A percentile compares a stretch with the other conserved stretches of the same genome.
Conservation (phyloP, 2,329 filamentous ascomycete species). For the Coniella lustricola region DNA sequence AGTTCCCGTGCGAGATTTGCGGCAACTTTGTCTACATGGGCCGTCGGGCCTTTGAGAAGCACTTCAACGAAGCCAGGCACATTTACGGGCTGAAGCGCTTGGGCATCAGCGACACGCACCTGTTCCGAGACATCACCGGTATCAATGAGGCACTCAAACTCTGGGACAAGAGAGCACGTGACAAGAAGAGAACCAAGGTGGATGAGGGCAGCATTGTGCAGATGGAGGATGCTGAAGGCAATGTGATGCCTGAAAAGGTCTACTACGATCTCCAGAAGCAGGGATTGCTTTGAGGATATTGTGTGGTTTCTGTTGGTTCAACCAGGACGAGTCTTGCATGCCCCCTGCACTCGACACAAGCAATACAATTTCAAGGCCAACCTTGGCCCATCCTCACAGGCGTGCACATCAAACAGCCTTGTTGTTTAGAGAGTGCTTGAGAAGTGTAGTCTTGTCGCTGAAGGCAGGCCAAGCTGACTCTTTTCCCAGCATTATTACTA, state of each 20-base stretch:
- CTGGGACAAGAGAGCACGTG: conserved; percentile 88
- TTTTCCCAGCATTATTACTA: no score
- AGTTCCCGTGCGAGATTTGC: conserved; percentile 93
- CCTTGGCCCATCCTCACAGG: no score
- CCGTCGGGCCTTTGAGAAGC: conserved; percentile 91
- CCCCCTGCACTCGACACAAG: no score
- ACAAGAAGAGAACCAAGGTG: conserved; percentile 70
- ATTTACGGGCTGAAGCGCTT: conserved; percentile 91
- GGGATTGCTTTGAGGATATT: conserved; percentile 61
- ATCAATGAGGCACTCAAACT: conserved; percentile 84
- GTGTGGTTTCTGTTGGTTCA: neutral
- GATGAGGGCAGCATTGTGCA: conserved; percentile 82
- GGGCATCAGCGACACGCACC: conserved; percentile 81
- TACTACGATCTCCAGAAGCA: conserved; percentile 94
- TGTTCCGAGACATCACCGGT: conserved; percentile 89
- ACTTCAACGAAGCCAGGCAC: conserved; percentile 91
- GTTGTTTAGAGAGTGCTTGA: no score
- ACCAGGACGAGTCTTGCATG: no score
- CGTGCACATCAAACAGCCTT: no score
- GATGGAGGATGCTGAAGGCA: conserved; percentile 97
- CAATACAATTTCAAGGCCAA: no score
- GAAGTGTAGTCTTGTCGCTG: no score
- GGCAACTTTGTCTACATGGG: conserved; percentile 99
- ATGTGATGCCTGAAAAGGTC: conserved; percentile 98
- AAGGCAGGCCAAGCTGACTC: no score